These are phyloP conservation scores for Rostrohypoxylon terebratum DNA, from an alignment of 495 filamentous ascomycete genomes.

Conservation along the genomic window DNA sequence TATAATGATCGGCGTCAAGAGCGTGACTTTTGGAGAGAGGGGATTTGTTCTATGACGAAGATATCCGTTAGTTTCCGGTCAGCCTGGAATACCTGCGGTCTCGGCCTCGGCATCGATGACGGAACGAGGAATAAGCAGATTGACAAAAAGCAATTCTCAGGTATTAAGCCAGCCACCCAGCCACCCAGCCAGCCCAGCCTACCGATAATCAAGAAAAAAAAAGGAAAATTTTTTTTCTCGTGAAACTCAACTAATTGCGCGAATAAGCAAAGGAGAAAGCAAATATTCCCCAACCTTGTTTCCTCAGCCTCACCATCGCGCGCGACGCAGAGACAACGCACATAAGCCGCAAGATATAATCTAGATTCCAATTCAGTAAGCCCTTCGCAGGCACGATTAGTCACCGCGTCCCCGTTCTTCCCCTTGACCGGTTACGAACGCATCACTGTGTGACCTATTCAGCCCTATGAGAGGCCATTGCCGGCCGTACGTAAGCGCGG, in stretches of 20 bases:
- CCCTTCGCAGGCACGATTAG: constrained; percentile 30
- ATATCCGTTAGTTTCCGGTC: constrained; percentile 24
- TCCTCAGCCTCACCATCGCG: constrained; percentile 30
- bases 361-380: constrained; percentile 38
- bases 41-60: constrained; percentile 1
- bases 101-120: constrained; percentile 13
- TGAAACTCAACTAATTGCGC: constrained; percentile 31
- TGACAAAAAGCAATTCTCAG: constrained; percentile 13
- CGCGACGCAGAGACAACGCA: constrained; percentile 12
- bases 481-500: constrained; percentile 39
- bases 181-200: constrained; percentile 16
- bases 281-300: background rate
- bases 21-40: background rate
- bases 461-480: constrained; percentile 43
- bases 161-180: constrained; percentile 17
- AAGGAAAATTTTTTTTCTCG: no score
- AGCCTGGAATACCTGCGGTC: background rate
- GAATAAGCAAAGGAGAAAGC: constrained; percentile 14
- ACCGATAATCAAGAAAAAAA: constrained; percentile 15
- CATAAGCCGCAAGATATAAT: constrained; percentile 41
- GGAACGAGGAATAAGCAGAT: constrained; percentile 18
- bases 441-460: constrained; percentile 31
- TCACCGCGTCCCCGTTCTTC: constrained; percentile 6
- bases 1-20: constrained; percentile 10
- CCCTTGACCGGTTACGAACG: constrained; percentile 36